Percentiles rank a stretch among this genome's conserved stretches.
Evolutionary conservation across 176 grass and related monocot genomes (phyloP).

Genomic region (Carex kokanica): DNA sequence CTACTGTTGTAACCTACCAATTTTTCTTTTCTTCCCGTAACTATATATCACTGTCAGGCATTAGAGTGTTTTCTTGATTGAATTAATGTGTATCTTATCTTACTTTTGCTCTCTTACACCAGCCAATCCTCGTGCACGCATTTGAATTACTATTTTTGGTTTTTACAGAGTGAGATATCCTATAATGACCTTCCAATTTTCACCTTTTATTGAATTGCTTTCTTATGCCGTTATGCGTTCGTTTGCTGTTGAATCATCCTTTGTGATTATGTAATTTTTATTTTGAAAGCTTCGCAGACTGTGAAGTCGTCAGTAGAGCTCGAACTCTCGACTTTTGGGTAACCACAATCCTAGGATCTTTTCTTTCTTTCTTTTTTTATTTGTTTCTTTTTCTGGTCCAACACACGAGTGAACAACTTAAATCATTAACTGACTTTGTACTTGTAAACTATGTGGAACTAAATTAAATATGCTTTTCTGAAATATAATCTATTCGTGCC

Average conservation of each 20-base stretch:
- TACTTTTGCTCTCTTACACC: neutral
- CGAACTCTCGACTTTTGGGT: no score
- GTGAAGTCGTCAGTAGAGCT: no score
- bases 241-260: neutral
- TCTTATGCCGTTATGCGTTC: neutral
- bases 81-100: neutral
- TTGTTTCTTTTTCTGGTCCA: neutral
- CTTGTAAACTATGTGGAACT: neutral
- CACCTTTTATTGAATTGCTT: neutral
- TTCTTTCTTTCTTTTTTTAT: neutral
- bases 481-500: neutral
- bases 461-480: neutral
- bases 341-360: no score
- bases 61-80: neutral
- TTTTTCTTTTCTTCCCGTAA: neutral
- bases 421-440: neutral
- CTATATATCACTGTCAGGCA: neutral
- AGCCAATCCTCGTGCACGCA: neutral
- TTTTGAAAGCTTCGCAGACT: no score
- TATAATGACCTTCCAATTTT: neutral
- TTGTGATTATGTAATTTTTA: neutral
- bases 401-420: neutral
- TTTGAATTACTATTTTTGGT: neutral
- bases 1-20: neutral
- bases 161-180: neutral